Base-by-base conservation (phyloP, 805 yeast genomes). In the Kodamaea kaohsiungensis region DNA sequence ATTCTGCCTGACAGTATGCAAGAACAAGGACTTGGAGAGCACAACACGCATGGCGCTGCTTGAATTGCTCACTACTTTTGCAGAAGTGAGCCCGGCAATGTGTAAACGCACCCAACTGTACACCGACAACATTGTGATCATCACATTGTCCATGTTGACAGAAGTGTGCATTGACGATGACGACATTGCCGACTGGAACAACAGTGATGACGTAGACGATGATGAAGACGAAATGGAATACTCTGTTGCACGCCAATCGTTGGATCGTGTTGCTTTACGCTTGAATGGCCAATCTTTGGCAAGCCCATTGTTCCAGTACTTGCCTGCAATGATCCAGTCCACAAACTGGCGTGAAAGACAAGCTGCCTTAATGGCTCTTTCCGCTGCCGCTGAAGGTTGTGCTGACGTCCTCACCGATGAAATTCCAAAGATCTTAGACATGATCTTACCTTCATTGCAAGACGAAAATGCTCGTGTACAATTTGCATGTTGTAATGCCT, bases 381-480 rank as follows among this genome's bases (percentile, higher is more conserved):
- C 98, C 0, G 86, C 97, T 4, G 97, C 96, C 18, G 98, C 98
- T 40, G 99, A 95, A 75, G 99, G 99, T 50, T 93, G 98, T 72
- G 81, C 90, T 48, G 98, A 92, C 60, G 91, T 88, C 12, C 79
- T 95, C 71, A 87, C 89, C 48, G 76, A 82, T 33, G 97, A 91
- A 67, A 88, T 91, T 48, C 89, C 91, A 56, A 84, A 83, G 64
- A 84, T 95, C 46, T 75, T 95, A 60, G 96, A 89, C 62, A 79
- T 93, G 84, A 86, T 95, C 35, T 68, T 91, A 61, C 98, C 98
- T 2, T 77, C 88, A n/a, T 77, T 95, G 57, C 78, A 84, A 49
- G 98, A 95, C 70, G 82, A 83, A 3, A 98, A 95, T 66, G 87
- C 96, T 61, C 85, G 99, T 68, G 99, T 95, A 52, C 98, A 93